Conservation (phyloP, 78 protist genomes). For the Guillardia theta region DNA sequence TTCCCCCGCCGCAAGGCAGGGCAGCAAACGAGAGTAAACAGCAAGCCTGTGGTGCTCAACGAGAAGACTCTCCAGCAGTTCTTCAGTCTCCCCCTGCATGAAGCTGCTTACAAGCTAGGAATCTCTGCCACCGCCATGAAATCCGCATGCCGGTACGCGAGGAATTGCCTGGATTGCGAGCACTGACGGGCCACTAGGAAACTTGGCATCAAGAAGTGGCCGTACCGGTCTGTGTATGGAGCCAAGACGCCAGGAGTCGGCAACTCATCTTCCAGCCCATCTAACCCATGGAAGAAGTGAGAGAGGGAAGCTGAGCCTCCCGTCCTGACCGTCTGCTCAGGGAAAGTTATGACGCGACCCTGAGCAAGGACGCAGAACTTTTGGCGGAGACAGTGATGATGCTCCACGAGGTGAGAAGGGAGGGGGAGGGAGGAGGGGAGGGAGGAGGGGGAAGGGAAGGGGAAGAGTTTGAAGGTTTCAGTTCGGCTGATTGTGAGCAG, state of each 20-base stretch:
- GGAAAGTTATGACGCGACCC: too few relatives aligned
- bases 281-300: too few relatives aligned
- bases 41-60: constrained; percentile 20
- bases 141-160: not conserved
- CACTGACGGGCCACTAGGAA: too few relatives aligned
- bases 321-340: too few relatives aligned
- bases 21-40: not conserved
- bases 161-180: too few relatives aligned
- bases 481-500: too few relatives aligned
- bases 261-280: too few relatives aligned
- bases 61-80: not conserved
- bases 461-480: too few relatives aligned
- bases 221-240: not conserved
- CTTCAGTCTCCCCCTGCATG: constrained; percentile 12
- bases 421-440: too few relatives aligned
- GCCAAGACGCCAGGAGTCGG: not conserved
- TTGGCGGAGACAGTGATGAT: not conserved
- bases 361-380: constrained; percentile 6
- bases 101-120: not conserved
- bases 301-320: too few relatives aligned
- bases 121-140: constrained; percentile 36
- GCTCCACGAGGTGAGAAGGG: not conserved
- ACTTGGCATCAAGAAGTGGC: constrained; percentile 14
- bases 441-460: too few relatives aligned
- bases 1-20: constrained; percentile 28